These are phyloP conservation scores for Fusarium sp. DNA, from an alignment of 2,329 filamentous ascomycete species.

Conservation along the genomic window DNA sequence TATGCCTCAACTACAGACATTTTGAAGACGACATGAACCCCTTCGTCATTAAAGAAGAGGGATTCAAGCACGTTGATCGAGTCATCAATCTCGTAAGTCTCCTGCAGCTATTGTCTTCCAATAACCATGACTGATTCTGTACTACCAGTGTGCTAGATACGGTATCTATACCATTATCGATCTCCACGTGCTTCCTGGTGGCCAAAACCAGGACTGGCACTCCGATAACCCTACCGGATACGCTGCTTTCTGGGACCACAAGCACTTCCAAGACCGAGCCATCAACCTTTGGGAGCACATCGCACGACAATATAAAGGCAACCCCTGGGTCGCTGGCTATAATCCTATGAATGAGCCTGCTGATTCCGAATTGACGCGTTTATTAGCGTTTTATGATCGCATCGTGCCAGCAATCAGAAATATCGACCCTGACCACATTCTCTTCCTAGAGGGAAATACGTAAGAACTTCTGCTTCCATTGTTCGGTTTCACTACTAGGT, in stretches of 20 bases:
- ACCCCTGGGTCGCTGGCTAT: conserved; percentile 57
- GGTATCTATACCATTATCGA: conserved; percentile 60
- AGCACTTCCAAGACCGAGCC: conserved; percentile 59
- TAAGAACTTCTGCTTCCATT: not conserved
- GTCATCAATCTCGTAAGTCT: conserved; percentile 55
- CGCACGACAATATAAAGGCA: conserved; percentile 56
- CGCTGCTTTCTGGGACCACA: conserved; percentile 60
- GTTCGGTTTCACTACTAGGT: rapidly evolving
- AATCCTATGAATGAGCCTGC: conserved; percentile 53
- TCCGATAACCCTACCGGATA: conserved; percentile 54
- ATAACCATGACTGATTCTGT: not conserved
- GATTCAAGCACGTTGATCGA: conserved; percentile 63
- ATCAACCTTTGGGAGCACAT: conserved; percentile 59
- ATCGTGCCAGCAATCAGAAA: conserved; percentile 55
- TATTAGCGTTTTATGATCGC: conserved; percentile 56
- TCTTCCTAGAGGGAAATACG: conserved; percentile 64
- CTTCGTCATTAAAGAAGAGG: conserved; percentile 59
- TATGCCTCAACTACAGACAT: conserved; percentile 70
- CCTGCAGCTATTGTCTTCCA: rapidly evolving
- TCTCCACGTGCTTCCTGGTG: conserved; percentile 59
- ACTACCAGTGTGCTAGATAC: conserved; percentile 52
- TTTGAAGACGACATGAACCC: conserved; percentile 67
- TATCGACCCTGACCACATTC: conserved; percentile 60
- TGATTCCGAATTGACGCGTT: conserved; percentile 49
- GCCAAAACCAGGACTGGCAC: conserved; percentile 63